A percentile compares a stretch with the other conserved stretches of the same genome.
Evolutionary conservation across 1,139 yeast genomes (phyloP).

Genomic region (Kodamaea arcana): DNA sequence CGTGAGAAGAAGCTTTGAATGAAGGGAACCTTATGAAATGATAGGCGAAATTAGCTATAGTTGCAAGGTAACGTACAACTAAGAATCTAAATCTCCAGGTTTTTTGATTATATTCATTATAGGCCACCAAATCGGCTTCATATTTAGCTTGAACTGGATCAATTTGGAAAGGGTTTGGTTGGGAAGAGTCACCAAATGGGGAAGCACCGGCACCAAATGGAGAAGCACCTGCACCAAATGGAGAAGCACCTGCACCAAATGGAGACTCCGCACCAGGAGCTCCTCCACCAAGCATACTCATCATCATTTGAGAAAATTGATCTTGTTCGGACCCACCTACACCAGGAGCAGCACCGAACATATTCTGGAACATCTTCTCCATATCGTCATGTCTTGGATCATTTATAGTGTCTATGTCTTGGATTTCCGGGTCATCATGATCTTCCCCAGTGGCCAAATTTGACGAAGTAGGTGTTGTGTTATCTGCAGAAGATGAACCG

Average conservation of each 20-base stretch:
- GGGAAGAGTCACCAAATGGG: constrained; percentile 5
- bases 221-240: constrained; percentile 10
- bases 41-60: constrained; percentile 31
- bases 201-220: constrained; percentile 11
- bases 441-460: constrained; percentile 3
- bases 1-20: constrained; percentile 30
- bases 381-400: constrained; percentile 19
- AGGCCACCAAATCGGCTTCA: constrained; percentile 27
- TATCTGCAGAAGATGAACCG: constrained; percentile 1
- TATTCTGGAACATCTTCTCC: constrained; percentile 33
- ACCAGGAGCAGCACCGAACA: constrained; percentile 18
- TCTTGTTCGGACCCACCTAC: constrained; percentile 15
- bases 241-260: constrained; percentile 4
- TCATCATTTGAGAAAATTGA: constrained; percentile 35
- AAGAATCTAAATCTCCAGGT: constrained; percentile 31
- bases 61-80: constrained; percentile 24
- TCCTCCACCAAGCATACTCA: constrained; percentile 13
- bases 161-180: constrained; percentile 4
- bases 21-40: constrained; percentile 23
- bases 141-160: constrained; percentile 25
- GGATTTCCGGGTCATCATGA: constrained; percentile 36
- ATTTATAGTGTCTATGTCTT: constrained; percentile 21
- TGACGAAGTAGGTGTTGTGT: too few species aligned
- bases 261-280: constrained; percentile 10
- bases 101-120: constrained; percentile 32